Conservation (phyloP, 2,329 filamentous ascomycete genomes). For the Fulvia fulva region DNA sequence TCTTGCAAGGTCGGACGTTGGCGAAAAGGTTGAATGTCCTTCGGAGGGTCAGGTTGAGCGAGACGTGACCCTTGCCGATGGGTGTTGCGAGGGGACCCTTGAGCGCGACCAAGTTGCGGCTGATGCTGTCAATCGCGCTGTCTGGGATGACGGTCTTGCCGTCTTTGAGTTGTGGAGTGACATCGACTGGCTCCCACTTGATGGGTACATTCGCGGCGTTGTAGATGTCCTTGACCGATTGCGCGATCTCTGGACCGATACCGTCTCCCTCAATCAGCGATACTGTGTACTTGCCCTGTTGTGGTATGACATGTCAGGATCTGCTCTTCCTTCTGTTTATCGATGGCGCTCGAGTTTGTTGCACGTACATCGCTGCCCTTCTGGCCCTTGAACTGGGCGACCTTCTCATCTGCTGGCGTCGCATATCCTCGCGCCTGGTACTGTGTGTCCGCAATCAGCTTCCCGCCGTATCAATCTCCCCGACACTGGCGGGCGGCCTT, state of each 20-base stretch:
- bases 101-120: constrained; percentile 92
- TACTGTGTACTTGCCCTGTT: constrained; percentile 87
- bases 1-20: constrained; percentile 96
- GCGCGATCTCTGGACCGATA: constrained; percentile 91
- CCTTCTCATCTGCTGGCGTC: constrained; percentile 57
- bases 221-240: constrained; percentile 99
- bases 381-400: constrained; percentile 89
- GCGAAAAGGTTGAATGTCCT: constrained; percentile 99
- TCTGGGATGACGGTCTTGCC: constrained; percentile 94
- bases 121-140: constrained; percentile 87
- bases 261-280: constrained; percentile 98
- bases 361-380: constrained; percentile 78
- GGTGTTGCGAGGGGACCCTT: constrained; percentile 98
- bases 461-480: not conserved
- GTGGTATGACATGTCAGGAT: constrained; percentile 6
- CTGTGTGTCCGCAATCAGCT: constrained; percentile 10
- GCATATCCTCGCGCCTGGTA: constrained; percentile 20
- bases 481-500: not conserved
- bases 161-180: constrained; percentile 87
- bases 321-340: constrained; percentile 7
- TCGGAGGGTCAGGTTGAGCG: constrained; percentile 95
- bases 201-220: constrained; percentile 91
- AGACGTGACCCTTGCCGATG: constrained; percentile 97
- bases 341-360: not conserved
- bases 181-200: constrained; percentile 95